Evolutionary conservation across 2,329 filamentous ascomycete genomes (phyloP).

Genomic region (Colletotrichum sp.): DNA sequence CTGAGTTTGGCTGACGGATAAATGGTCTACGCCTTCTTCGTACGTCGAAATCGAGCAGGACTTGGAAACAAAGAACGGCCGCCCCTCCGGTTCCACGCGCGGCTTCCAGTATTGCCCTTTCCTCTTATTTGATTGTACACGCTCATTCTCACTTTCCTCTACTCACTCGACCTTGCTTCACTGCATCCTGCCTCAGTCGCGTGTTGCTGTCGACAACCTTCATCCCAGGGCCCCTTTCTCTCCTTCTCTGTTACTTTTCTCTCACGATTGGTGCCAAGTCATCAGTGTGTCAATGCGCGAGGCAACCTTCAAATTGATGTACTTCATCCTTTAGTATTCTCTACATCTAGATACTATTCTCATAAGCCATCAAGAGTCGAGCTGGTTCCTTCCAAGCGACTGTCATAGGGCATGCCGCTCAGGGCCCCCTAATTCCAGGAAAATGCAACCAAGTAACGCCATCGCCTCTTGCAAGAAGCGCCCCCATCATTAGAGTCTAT

Average conservation of each 20-base stretch:
- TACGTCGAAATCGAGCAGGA: neutral
- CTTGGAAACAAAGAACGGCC: neutral
- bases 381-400: neutral
- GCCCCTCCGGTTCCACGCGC: neutral
- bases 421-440: neutral
- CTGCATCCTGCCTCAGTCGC: neutral
- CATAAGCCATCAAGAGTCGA: neutral
- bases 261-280: neutral
- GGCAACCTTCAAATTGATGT: neutral
- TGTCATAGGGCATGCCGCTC: neutral
- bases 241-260: neutral
- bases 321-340: neutral
- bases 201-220: neutral
- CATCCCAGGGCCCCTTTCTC: accelerated
- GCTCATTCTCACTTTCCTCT: neutral
- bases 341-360: neutral
- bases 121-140: neutral
- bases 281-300: neutral
- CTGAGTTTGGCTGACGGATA: neutral
- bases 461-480: neutral
- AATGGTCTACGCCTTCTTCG: neutral
- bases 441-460: neutral
- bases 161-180: neutral
- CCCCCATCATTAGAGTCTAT: neutral
- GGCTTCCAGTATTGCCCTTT: neutral